Evolutionary conservation across 179 eudicot genomes (phyloP), one percentile per base, ranked within the genome.

Genomic region (Sideroxylon spinosum): DNA sequence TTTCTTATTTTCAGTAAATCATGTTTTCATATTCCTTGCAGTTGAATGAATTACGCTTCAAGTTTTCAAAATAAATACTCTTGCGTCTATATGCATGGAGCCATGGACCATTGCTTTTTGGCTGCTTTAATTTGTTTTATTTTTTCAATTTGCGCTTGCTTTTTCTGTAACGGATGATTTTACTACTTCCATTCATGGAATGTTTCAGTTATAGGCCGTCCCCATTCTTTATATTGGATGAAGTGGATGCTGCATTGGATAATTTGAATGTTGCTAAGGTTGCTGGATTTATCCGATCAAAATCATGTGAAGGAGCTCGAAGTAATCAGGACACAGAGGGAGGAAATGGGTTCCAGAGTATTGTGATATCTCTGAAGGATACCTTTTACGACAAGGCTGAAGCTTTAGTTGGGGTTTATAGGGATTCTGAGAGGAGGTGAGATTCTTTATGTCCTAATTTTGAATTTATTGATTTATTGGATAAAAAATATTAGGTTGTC

Each of bases 171-270:
- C 82, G 55, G 53, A 37, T 67, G 67, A 50, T 46, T 76, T 61
- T 62, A 25, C 0, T 22, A 44, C 68, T 46, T 49, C 76, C 55
- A 73, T 66, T 50, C 48, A 48, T 56, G 74, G 65, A 46, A n/a
- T 73, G 9, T 71, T 86, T 81, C 91, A 95, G 99, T 83, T 96
- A 86, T 76, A 91, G 89, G 87, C 98, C 99, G 70, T 96, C 99
- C 2, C 99, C 99, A 8, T 96, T 96, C 85, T 96, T 96, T 81
- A 94, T 96, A 68, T 79, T 96, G 92, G 99, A 96, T 79, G 99
- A 94, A 86, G 99, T 96, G 78, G 99, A 96, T 84, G 99, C 99
- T 78, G 99, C 99, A 26, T 79, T 96, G 71, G 99, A 96, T 76
- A 96, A 96, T 80, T 76, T 96, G 75, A 96, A 96, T 75, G 99